phyloP scores from a whole-genome alignment of 805 yeast species.

The Isabelozyma heimii region DNA sequence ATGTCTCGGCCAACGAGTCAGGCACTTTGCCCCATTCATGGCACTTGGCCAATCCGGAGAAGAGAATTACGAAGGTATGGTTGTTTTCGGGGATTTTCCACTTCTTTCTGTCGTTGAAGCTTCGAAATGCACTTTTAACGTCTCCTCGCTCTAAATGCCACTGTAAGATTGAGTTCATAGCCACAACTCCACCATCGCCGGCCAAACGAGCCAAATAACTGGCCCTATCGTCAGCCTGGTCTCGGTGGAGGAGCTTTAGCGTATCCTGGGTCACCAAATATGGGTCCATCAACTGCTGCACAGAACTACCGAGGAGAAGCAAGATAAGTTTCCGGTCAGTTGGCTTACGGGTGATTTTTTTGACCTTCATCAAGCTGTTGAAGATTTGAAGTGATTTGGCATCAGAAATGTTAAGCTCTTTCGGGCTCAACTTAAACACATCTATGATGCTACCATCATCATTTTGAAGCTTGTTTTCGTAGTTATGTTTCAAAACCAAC shows the following conservation, averaged over 20 bases:
- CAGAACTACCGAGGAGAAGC: slow-evolving; percentile 57
- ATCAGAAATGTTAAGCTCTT: slow-evolving; percentile 19
- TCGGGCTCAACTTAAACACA: slow-evolving; percentile 18
- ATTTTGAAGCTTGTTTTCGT: slow-evolving; percentile 24
- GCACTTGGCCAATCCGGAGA: slow-evolving; percentile 32
- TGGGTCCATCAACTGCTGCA: slow-evolving; percentile 57
- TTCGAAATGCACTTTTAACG: slow-evolving; percentile 47
- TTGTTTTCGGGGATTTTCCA: slow-evolving; percentile 57
- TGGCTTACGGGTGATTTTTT: slow-evolving; percentile 19
- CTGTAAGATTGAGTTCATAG: slow-evolving; percentile 59
- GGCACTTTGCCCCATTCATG: slow-evolving; percentile 31
- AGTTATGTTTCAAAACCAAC: slow-evolving; percentile 25
- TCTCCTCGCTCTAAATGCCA: slow-evolving; percentile 44
- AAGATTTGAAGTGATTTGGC: slow-evolving; percentile 22
- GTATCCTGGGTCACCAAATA: slow-evolving; percentile 54
- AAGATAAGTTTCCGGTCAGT: slow-evolving; percentile 47
- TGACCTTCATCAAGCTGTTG: slow-evolving; percentile 24
- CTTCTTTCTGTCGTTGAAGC: slow-evolving; percentile 56
- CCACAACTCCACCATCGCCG: slow-evolving; percentile 50
- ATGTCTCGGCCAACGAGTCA: slow-evolving; percentile 13
- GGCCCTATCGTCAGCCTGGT: slow-evolving; percentile 51
- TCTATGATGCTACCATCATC: slow-evolving; percentile 20
- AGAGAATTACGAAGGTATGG: slow-evolving; percentile 34
- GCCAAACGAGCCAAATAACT: slow-evolving; percentile 48
- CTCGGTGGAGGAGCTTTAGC: slow-evolving; percentile 47